Evolutionary conservation across 108 stramenopile genomes (phyloP), one percentile per base, ranked within the genome.

Genomic region (Nitzschia palea): DNA sequence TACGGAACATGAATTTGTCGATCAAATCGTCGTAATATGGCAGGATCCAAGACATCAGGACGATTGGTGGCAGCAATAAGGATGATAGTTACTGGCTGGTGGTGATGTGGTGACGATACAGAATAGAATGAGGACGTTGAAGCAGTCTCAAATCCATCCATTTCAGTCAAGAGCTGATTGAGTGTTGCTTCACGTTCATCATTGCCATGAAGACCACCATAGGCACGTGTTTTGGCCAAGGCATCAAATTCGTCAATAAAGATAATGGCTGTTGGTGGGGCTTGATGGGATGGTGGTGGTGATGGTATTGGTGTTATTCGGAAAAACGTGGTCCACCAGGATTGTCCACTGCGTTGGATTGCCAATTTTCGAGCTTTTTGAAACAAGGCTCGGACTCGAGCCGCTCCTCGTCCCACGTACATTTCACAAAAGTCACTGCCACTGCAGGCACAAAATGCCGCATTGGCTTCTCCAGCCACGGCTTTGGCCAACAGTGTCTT

Each of bases 211-310:
- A 79, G 59, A 15, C 88, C 85, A 2, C 84, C 83, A 32, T 77
- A 60, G 35, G 75, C 71, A 36, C 93, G 77, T 6, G 78, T 60
- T 63, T 86, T 91, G 50, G 93, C 98, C 40, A 98, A 55, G 47
- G 96, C 95, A 70, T 98, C 98, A 42, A 98, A 86, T 73, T 98
- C 98, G 74, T 98, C 98, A 52, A 98, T 97, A 67, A 98, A 98
- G 40, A 98, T 85, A 35, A 98, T 92, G 42, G 89, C 87, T 8
- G 79, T 73, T 14, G 89, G 76, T 55, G 64, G 70, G 40, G 84
- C 86, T 5, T 44, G 3, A 17, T 45, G 22, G 18, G 44, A 14
- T 4, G 48, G n/a, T 29, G 37, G 28, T 53, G 62, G 70, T 66
- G 42, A 67, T 84, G 65, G 75, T 52, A 20, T 15, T 54, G 3